phyloP scores from a whole-genome alignment of 2,329 filamentous ascomycete genomes.

The Cladophialophora exuberans region DNA sequence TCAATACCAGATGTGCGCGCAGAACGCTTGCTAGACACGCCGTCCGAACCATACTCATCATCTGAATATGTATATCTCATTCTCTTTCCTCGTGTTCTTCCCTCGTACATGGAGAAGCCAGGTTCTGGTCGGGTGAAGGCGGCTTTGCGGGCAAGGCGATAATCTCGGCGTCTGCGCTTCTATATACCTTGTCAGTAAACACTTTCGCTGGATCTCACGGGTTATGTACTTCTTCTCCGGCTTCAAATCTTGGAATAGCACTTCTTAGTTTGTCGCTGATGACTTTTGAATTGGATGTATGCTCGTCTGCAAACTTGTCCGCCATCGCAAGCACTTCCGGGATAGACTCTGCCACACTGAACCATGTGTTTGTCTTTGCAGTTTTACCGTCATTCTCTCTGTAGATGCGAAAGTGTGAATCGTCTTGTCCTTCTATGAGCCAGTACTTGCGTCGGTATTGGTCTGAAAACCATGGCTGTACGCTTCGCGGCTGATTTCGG shows the following conservation, averaged over 20 bases:
- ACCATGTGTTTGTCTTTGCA: constrained; percentile 79
- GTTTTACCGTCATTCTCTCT: constrained; percentile 81
- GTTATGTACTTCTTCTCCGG: constrained; percentile 76
- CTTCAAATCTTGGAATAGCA: constrained; percentile 88
- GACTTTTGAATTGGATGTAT: constrained; percentile 71
- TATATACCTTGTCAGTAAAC: constrained; percentile 42
- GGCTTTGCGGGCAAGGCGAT: constrained; percentile 81
- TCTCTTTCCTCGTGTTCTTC: constrained; percentile 91
- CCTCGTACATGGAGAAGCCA: constrained; percentile 92
- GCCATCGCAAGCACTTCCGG: constrained; percentile 78
- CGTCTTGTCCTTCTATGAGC: constrained; percentile 88
- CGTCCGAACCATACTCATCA: constrained; percentile 65
- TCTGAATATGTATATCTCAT: constrained; percentile 97
- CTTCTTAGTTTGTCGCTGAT: constrained; percentile 76
- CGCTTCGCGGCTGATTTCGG: constrained; percentile 81
- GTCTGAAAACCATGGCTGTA: constrained; percentile 88
- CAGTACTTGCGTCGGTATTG: constrained; percentile 92
- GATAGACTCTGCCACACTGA: constrained; percentile 87
- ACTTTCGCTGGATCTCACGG: constrained; percentile 28
- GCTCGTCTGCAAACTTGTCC: constrained; percentile 77
- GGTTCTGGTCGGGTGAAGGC: constrained; percentile 85
- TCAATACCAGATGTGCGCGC: constrained; percentile 71
- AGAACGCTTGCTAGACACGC: constrained; percentile 66
- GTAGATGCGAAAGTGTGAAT: constrained; percentile 92
- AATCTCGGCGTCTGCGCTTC: constrained; percentile 93